A percentile compares a stretch with the other conserved stretches of the same genome.
phyloP scores from a whole-genome alignment of 73 alveolate genomes.

The Stentor coeruleus region DNA sequence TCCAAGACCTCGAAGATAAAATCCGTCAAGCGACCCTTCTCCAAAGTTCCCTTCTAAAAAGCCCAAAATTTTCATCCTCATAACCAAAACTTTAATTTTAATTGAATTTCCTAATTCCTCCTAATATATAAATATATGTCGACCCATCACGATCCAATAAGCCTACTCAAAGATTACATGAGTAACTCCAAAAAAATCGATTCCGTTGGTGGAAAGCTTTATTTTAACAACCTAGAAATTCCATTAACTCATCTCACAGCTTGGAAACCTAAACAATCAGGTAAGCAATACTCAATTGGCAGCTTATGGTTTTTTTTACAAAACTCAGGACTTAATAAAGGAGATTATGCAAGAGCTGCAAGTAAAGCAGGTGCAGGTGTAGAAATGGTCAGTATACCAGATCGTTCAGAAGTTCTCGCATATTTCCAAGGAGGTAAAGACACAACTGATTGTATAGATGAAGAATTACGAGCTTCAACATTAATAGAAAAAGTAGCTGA shows the following conservation, averaged over 20 bases:
- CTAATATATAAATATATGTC: no score
- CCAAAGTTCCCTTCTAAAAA: no score
- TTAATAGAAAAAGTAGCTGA: neutral
- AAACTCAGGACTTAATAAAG: slow-evolving; percentile 3
- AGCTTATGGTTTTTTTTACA: slow-evolving; percentile 42
- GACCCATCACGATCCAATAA: slow-evolving; percentile 40
- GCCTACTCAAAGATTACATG: slow-evolving; percentile 38
- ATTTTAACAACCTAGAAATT: slow-evolving; percentile 25
- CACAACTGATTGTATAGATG: neutral
- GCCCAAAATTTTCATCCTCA: no score
- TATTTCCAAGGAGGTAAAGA: slow-evolving; percentile 41
- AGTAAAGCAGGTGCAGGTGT: slow-evolving; percentile 34
- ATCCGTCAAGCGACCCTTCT: no score
- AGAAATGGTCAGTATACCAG: slow-evolving; percentile 29
- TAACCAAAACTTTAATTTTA: no score
- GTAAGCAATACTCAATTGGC: slow-evolving; percentile 44
- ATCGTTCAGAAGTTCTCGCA: slow-evolving; percentile 32
- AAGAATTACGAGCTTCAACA: slow-evolving; percentile 11
- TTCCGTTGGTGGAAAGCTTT: slow-evolving; percentile 30
- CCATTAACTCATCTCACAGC: slow-evolving; percentile 45
- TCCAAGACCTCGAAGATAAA: no score
- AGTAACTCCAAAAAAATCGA: slow-evolving; percentile 33
- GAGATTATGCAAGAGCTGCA: slow-evolving; percentile 39
- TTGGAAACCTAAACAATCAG: slow-evolving; percentile 31
- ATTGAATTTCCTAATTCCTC: no score